phyloP scores from a whole-genome alignment of 192 early-diverging fungal species.

The Kickxella alabastrina region DNA sequence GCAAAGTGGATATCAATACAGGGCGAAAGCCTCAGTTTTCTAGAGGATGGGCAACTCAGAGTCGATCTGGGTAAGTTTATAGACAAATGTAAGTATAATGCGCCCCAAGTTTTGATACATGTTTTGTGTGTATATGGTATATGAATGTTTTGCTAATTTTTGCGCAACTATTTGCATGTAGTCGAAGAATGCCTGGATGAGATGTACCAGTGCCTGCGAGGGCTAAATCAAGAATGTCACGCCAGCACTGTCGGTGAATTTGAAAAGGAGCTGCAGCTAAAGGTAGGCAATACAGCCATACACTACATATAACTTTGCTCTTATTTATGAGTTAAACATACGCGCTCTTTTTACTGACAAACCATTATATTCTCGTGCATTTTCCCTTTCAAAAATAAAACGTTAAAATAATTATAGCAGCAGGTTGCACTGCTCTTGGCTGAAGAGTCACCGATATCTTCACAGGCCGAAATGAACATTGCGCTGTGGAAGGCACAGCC shows the following conservation, averaged over 20 bases:
- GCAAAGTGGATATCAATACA: slow-evolving; percentile 3
- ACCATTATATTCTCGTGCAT: no score
- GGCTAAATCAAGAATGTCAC: neutral
- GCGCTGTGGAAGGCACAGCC: slow-evolving; percentile 42
- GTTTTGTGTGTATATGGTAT: no score
- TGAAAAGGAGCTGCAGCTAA: slow-evolving; percentile 44
- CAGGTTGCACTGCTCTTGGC: slow-evolving; percentile 22
- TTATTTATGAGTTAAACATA: no score
- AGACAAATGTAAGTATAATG: slow-evolving; percentile 6
- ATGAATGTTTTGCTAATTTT: no score
- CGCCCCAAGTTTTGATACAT: no score
- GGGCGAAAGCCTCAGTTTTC: neutral
- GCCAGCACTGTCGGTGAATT: slow-evolving; percentile 7
- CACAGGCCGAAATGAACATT: slow-evolving; percentile 34
- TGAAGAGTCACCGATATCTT: slow-evolving; percentile 8
- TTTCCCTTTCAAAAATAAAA: no score
- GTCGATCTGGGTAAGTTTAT: neutral
- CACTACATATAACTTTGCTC: neutral
- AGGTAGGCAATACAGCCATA: slow-evolving; percentile 15
- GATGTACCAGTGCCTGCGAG: slow-evolving; percentile 13
- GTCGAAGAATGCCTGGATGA: slow-evolving; percentile 23
- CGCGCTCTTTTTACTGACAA: no score
- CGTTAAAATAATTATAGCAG: no score
- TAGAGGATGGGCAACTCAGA: neutral
- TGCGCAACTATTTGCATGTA: no score